A percentile compares a stretch with the other conserved stretches of the same genome.
phyloP scores from a whole-genome alignment of 1,284 basidiomycete genomes.

The Hymenochaete sp. region DNA sequence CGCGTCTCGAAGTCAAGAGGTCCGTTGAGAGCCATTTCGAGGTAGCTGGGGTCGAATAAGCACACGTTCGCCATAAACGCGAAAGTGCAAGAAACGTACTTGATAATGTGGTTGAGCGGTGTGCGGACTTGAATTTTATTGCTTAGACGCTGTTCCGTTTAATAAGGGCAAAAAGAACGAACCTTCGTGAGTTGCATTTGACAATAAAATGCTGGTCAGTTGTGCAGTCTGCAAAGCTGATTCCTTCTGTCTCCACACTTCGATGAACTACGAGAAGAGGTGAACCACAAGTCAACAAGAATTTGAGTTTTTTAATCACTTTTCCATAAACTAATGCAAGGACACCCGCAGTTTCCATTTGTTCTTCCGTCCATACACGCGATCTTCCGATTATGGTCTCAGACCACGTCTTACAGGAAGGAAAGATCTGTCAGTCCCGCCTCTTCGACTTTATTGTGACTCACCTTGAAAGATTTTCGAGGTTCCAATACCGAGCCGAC shows the following conservation, averaged over 20 bases:
- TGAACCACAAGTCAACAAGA: neutral
- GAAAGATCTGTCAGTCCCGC: too few relatives aligned
- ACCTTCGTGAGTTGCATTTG: slow-evolving; percentile 88
- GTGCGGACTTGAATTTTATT: slow-evolving; percentile 46
- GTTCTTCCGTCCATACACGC: slow-evolving; percentile 79
- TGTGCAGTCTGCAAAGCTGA: slow-evolving; percentile 69
- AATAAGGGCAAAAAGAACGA: slow-evolving; percentile 24
- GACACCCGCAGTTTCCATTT: slow-evolving; percentile 80
- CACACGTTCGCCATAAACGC: slow-evolving; percentile 4
- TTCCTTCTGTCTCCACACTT: slow-evolving; percentile 86
- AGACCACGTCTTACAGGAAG: slow-evolving; percentile 47
- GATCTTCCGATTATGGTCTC: slow-evolving; percentile 70
- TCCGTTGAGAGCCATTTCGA: slow-evolving; percentile 80
- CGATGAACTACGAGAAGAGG: slow-evolving; percentile 52
- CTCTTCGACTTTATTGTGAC: slow-evolving; percentile 1
- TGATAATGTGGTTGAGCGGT: slow-evolving; percentile 71
- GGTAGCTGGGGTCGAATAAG: slow-evolving; percentile 42
- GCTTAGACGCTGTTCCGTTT: too few relatives aligned
- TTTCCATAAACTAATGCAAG: slow-evolving; percentile 80
- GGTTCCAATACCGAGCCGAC: slow-evolving; percentile 52
- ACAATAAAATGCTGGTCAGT: slow-evolving; percentile 71
- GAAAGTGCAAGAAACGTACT: slow-evolving; percentile 30
- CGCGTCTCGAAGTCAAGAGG: slow-evolving; percentile 71
- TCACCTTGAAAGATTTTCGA: slow-evolving; percentile 65
- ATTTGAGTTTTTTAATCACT: slow-evolving; percentile 26